Evolutionary conservation across 140 eudicot species (phyloP), one percentile per base, ranked within the genome.

Genomic region (Anethum foeniculum): DNA sequence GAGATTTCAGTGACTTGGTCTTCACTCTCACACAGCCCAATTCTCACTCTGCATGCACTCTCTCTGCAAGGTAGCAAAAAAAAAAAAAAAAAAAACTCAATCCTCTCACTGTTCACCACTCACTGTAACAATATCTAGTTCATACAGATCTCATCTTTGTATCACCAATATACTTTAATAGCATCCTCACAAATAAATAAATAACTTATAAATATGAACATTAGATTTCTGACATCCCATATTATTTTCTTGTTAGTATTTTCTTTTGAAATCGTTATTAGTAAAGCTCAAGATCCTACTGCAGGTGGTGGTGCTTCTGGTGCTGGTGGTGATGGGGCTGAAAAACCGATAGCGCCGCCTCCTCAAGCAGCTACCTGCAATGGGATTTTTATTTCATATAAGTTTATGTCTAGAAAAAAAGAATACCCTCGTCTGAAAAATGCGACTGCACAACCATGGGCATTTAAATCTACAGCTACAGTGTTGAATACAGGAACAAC

Each of bases 371-470:
- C 16, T 21, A 72, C 12, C 79, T 86, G 89, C 79, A 82, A 86
- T 38, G 86, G 89, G 2, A 77, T 86, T 32, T 86, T 80, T 51
- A 12, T 86, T 2, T 8, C 84, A 15, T 86, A 86, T 52, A 6
- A n/a, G 47, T 86, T 86, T 58, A 36, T 46, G 11, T 75, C 78
- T 0, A 80, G 86, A 28, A 43, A 43, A 21, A 83, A 83, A 77
- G 83, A 78, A 73, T 81, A 83, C 49, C 89, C 86, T 6, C 79
- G 14, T 10, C 9, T 83, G 1, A 83, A 77, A 49, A 86, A 86
- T 71, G 82, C 77, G 32, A 80, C 86, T 15, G 87, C 89, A 14
- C 89, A 86, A 78, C 49, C 89, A 5, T 86, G 89, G 89, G 80
- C 86, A 1, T 86, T 86, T 54, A 80, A 81, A 30, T 46, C 86